phyloP scores from a whole-genome alignment of 2,329 filamentous ascomycete species.

The Aspergillus unguis region DNA sequence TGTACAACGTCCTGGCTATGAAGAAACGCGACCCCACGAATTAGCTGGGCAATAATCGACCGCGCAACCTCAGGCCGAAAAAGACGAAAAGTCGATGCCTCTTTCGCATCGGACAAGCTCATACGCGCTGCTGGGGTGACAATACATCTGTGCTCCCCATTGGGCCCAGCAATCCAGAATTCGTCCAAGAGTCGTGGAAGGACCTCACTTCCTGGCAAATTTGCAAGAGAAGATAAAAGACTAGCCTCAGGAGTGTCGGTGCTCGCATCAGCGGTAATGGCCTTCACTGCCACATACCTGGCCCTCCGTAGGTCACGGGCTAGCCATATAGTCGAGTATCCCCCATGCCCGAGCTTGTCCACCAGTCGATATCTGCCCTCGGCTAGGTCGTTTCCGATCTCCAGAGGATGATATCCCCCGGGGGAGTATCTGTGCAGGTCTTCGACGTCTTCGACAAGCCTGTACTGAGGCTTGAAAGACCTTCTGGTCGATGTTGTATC shows the following conservation, averaged over 20 bases:
- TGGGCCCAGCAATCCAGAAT: constrained; percentile 23
- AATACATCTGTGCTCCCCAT: constrained; percentile 26
- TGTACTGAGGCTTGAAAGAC: background rate
- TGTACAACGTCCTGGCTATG: constrained; percentile 1
- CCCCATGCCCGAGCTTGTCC: constrained; percentile 41
- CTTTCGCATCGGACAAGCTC: constrained; percentile 20
- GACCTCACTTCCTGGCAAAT: background rate
- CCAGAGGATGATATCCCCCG: background rate
- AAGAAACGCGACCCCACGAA: constrained; percentile 29
- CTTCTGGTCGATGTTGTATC: too few species aligned
- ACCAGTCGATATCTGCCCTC: constrained; percentile 32
- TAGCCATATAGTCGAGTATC: constrained; percentile 34
- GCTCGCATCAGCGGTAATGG: constrained; percentile 22
- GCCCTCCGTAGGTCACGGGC: constrained; percentile 21
- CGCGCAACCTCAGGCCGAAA: constrained; percentile 25
- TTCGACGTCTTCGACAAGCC: background rate
- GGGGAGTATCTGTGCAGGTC: background rate
- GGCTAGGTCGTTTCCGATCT: background rate
- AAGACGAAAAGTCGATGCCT: constrained; percentile 21
- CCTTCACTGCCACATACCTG: constrained; percentile 28
- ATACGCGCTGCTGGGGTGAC: constrained; percentile 18
- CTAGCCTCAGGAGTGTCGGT: background rate
- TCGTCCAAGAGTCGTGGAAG: constrained; percentile 18
- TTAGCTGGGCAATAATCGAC: constrained; percentile 25
- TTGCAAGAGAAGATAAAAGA: background rate